Evolutionary conservation across 2,329 filamentous ascomycete species (phyloP).

Genomic region (Colletotrichum sp.): DNA sequence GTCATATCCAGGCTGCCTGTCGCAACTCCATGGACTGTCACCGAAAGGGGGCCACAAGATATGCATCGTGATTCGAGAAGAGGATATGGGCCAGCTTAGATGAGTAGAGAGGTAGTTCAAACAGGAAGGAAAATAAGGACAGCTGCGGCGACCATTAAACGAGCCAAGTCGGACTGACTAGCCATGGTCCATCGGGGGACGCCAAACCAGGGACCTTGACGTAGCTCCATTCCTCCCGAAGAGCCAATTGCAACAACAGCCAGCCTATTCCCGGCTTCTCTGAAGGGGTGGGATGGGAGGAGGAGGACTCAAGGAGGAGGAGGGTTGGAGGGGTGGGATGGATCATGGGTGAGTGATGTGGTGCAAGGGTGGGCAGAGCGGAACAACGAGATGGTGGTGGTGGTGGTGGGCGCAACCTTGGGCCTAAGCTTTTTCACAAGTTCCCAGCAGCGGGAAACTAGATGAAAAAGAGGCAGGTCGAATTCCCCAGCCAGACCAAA

Average conservation of each 20-base stretch:
- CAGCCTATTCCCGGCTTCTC: not conserved
- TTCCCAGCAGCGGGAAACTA: not conserved
- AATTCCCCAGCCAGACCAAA: not conserved
- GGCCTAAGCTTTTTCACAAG: conserved; percentile 3
- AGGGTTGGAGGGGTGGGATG: not conserved
- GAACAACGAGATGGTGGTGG: not conserved
- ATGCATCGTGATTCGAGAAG: conserved; percentile 1
- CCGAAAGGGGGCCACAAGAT: not conserved
- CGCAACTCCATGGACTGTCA: not conserved
- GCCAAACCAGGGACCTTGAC: not conserved
- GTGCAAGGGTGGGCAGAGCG: not conserved
- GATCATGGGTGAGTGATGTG: not conserved
- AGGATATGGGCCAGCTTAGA: not conserved
- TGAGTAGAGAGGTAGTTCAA: not conserved
- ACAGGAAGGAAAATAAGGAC: not conserved
- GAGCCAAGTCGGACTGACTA: not conserved
- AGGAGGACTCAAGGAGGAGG: not conserved
- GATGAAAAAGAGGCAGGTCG: conserved; percentile 18
- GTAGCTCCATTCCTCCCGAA: not conserved
- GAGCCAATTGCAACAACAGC: not conserved
- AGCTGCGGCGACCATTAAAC: not conserved
- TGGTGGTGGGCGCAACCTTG: not conserved
- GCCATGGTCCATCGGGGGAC: not conserved
- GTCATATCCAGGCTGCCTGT: not conserved
- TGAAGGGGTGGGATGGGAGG: not conserved